Evolutionary conservation across 257 asterid species (phyloP).

Genomic region (Capsicum pubescens): DNA sequence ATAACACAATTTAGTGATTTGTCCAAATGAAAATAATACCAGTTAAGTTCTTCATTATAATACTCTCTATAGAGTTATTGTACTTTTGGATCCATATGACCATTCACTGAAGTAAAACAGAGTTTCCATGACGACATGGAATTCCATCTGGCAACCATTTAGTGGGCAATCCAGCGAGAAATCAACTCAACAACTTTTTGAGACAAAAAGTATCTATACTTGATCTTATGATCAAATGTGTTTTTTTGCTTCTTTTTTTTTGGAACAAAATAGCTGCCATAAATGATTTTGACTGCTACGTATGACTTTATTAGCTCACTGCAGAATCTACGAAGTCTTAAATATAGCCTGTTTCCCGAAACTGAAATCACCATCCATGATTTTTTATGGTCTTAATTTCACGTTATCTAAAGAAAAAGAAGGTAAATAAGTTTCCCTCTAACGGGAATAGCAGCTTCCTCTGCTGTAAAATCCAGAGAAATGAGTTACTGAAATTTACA

Average conservation of each 20-base stretch:
- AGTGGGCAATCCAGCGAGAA: neutral
- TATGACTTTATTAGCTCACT: conserved; percentile 3
- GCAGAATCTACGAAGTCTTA: neutral
- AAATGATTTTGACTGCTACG: conserved; percentile 6
- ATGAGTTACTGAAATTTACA: conserved; percentile 7
- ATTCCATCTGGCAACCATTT: conserved; percentile 14
- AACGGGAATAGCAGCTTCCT: neutral
- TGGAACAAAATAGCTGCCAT: neutral
- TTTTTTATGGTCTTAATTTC: neutral
- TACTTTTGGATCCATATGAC: neutral
- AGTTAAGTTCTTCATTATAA: neutral
- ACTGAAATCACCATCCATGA: neutral
- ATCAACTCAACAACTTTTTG: neutral
- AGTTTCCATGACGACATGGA: neutral
- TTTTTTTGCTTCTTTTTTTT: neutral
- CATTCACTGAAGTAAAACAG: neutral
- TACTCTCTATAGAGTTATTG: neutral
- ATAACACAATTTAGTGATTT: neutral
- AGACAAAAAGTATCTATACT: conserved; percentile 3
- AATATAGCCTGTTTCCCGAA: neutral
- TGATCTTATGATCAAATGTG: neutral
- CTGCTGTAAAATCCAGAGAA: neutral
- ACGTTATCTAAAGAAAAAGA: neutral
- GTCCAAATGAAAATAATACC: neutral
- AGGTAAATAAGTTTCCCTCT: neutral